Evolutionary conservation across 176 grass and related monocot species (phyloP).

Genomic region (Zoysia pacifica): DNA sequence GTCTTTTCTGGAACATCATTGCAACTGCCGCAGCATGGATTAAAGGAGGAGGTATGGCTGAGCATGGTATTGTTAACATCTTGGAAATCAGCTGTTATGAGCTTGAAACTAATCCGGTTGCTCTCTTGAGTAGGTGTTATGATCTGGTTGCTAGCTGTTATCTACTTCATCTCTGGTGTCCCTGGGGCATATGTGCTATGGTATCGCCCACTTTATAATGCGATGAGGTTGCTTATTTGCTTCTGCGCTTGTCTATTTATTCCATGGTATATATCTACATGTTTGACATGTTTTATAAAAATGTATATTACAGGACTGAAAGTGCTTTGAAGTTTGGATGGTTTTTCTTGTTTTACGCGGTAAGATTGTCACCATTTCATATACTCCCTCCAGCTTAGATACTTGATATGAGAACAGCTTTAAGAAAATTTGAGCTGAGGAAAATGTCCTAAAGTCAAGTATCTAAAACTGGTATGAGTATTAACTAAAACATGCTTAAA

Average conservation of each 20-base stretch:
- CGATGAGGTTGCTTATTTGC: constrained; percentile 68
- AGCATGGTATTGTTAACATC: background rate
- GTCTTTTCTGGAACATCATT: constrained; percentile 90
- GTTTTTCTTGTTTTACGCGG: constrained; percentile 93
- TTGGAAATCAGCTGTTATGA: constrained; percentile 10
- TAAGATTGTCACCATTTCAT: constrained; percentile 33
- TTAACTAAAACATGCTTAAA: constrained; percentile 27
- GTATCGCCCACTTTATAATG: constrained; percentile 96
- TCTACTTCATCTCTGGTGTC: constrained; percentile 94
- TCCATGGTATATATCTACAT: constrained; percentile 23
- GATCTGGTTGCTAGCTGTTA: constrained; percentile 93
- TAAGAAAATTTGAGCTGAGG: background rate
- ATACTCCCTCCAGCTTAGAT: background rate
- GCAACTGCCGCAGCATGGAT: constrained; percentile 91
- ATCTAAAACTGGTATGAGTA: background rate
- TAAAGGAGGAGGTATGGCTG: constrained; percentile 74
- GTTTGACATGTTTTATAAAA: constrained; percentile 14
- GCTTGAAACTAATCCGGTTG: constrained; percentile 15
- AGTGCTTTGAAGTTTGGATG: constrained; percentile 94
- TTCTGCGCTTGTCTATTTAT: constrained; percentile 24
- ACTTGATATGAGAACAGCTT: background rate
- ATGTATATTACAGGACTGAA: constrained; percentile 71
- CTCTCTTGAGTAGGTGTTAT: constrained; percentile 65
- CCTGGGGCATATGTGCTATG: constrained; percentile 88
- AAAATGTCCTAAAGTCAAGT: background rate